Evolutionary conservation across 1,139 yeast genomes (phyloP).

Genomic region (Petasospora fabianii): DNA sequence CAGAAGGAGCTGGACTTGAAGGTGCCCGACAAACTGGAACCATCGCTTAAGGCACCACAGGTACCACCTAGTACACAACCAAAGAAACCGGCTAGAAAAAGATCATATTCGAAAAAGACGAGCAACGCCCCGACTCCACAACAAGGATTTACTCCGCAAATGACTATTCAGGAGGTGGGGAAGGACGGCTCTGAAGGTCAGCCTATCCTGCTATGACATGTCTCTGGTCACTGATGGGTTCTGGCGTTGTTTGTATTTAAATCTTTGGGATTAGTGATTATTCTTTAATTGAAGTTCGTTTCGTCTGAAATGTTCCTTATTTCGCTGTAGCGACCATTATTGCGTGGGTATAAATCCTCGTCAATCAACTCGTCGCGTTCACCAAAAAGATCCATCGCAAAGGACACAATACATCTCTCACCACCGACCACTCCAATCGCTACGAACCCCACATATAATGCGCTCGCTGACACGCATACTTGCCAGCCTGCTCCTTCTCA

Average conservation of each 20-base stretch:
- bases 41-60: constrained; percentile 21
- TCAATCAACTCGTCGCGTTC: not conserved
- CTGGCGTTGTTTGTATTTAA: not conserved
- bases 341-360: too few relatives aligned
- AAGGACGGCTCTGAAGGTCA: constrained; percentile 19
- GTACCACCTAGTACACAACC: constrained; percentile 4
- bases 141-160: constrained; percentile 12
- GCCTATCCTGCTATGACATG: constrained; percentile 21
- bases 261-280: not conserved
- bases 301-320: too few relatives aligned
- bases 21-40: constrained; percentile 21
- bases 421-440: too few relatives aligned
- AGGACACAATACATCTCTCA: too few relatives aligned
- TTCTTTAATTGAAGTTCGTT: not conserved
- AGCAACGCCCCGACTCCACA: constrained; percentile 16
- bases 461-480: not conserved
- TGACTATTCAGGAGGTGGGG: constrained; percentile 9
- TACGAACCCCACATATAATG: too few relatives aligned
- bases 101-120: constrained; percentile 22
- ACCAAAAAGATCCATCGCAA: too few relatives aligned
- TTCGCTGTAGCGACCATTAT: too few relatives aligned
- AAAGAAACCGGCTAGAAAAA: constrained; percentile 18
- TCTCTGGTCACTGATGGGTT: not conserved
- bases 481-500: not conserved
- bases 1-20: constrained; percentile 19